Percentiles rank a stretch among this genome's conserved stretches.
Evolutionary conservation across 768 basidiomycete genomes (phyloP).

Genomic region (Erythrobasidium yunnanense): DNA sequence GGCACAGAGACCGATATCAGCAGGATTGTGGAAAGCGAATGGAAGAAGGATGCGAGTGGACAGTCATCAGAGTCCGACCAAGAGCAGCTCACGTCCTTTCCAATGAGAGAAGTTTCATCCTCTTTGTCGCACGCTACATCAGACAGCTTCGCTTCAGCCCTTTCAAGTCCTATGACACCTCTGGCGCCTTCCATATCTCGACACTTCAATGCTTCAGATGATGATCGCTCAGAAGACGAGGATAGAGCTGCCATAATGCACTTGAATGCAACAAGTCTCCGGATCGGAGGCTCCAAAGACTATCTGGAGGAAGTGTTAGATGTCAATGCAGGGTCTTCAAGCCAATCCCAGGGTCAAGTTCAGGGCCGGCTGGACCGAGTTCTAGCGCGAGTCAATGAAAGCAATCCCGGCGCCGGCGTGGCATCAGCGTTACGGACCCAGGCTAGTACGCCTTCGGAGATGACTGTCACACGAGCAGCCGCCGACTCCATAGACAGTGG

Average conservation of each 20-base stretch:
- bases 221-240: constrained; percentile 27
- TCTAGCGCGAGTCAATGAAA: constrained; percentile 40
- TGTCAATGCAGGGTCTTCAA: constrained; percentile 7
- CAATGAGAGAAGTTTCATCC: constrained; percentile 28
- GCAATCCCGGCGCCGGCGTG: constrained; percentile 9
- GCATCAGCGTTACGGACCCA: constrained; percentile 23
- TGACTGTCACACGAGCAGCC: neutral
- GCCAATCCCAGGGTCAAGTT: neutral
- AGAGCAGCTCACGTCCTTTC: constrained; percentile 24
- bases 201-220: neutral
- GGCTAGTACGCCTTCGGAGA: neutral
- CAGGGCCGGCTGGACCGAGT: constrained; percentile 41
- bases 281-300: constrained; percentile 32
- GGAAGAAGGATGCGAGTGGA: too few species aligned
- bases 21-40: constrained; percentile 81
- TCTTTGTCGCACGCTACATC: constrained; percentile 15
- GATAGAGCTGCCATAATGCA: constrained; percentile 31
- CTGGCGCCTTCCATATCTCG: constrained; percentile 32
- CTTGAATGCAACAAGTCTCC: too few species aligned
- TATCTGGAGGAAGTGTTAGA: constrained; percentile 40
- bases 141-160: constrained; percentile 28
- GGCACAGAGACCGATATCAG: constrained; percentile 78
- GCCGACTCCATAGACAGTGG: neutral
- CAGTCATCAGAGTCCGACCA: too few species aligned
- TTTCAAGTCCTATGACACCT: constrained; percentile 41